These are phyloP conservation scores for Meyerozyma guilliermondii DNA, from an alignment of 1,139 yeast species.

Conservation along the genomic window DNA sequence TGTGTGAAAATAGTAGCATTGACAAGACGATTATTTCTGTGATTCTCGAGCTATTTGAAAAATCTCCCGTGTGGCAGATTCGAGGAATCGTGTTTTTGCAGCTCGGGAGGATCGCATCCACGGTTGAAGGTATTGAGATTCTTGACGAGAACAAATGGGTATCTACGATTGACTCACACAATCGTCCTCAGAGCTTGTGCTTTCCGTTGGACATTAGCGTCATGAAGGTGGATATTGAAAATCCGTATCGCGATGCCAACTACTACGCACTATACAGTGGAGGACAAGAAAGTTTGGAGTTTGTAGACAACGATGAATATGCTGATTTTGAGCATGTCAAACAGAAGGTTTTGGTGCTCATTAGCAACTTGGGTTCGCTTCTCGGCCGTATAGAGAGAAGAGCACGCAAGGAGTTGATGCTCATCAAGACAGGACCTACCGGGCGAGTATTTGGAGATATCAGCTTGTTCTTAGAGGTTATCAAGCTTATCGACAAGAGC, in stretches of 20 bases:
- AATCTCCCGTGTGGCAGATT: slow-evolving; percentile 57
- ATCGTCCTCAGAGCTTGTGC: slow-evolving; percentile 52
- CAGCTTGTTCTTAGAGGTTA: slow-evolving; percentile 54
- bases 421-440: slow-evolving; percentile 50
- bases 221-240: slow-evolving; percentile 17
- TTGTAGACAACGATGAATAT: slow-evolving; percentile 13
- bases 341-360: slow-evolving; percentile 39
- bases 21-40: slow-evolving; percentile 51
- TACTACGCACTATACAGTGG: slow-evolving; percentile 24
- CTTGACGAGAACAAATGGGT: slow-evolving; percentile 79
- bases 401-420: slow-evolving; percentile 57
- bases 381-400: slow-evolving; percentile 62
- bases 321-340: slow-evolving; percentile 23
- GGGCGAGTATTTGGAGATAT: slow-evolving; percentile 46
- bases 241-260: slow-evolving; percentile 29
- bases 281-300: slow-evolving; percentile 1
- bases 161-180: slow-evolving; percentile 49
- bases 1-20: slow-evolving; percentile 39
- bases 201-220: slow-evolving; percentile 35
- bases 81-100: slow-evolving; percentile 76
- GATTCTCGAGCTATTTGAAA: slow-evolving; percentile 34
- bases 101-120: slow-evolving; percentile 68
- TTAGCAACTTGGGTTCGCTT: slow-evolving; percentile 57
- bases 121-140: slow-evolving; percentile 80
- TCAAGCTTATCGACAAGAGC: slow-evolving; percentile 61